A percentile compares a stretch with the other conserved stretches of the same genome.
phyloP scores from a whole-genome alignment of 495 filamentous ascomycete species.

The Xylaria acuta region DNA sequence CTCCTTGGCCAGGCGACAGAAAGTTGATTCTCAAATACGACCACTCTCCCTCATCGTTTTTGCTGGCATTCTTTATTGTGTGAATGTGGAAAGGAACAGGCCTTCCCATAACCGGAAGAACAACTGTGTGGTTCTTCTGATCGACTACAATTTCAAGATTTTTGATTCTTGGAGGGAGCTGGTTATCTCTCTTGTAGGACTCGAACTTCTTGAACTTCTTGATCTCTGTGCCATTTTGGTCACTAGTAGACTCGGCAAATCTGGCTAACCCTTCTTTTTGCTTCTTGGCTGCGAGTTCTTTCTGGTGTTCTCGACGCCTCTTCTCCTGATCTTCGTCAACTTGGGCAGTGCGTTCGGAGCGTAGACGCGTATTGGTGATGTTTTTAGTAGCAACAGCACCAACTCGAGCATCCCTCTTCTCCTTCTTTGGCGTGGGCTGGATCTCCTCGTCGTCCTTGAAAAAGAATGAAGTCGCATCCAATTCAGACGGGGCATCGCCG shows the following conservation, averaged over 20 bases:
- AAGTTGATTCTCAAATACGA: constrained; percentile 97
- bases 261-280: constrained; percentile 83
- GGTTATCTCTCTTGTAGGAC: constrained; percentile 98
- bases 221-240: constrained; percentile 85
- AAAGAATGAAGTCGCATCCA: constrained; percentile 94
- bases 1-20: constrained; percentile 94
- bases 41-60: constrained; percentile 92
- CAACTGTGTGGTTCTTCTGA: constrained; percentile 83
- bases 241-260: constrained; percentile 80
- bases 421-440: constrained; percentile 70
- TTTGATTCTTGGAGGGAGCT: constrained; percentile 80
- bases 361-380: constrained; percentile 90
- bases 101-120: constrained; percentile 95
- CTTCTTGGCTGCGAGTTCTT: constrained; percentile 84
- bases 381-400: constrained; percentile 88
- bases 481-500: constrained; percentile 84
- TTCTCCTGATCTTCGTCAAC: constrained; percentile 90
- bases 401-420: constrained; percentile 80
- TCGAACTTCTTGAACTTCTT: constrained; percentile 99
- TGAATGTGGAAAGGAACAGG: constrained; percentile 99
- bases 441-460: constrained; percentile 91
- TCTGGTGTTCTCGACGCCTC: constrained; percentile 88
- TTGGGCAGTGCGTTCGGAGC: constrained; percentile 84
- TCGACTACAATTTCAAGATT: constrained; percentile 91
- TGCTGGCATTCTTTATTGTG: constrained; percentile 97